These are phyloP conservation scores for Malassezia equina DNA, from an alignment of 1,284 basidiomycete species.

Conservation along the genomic window DNA sequence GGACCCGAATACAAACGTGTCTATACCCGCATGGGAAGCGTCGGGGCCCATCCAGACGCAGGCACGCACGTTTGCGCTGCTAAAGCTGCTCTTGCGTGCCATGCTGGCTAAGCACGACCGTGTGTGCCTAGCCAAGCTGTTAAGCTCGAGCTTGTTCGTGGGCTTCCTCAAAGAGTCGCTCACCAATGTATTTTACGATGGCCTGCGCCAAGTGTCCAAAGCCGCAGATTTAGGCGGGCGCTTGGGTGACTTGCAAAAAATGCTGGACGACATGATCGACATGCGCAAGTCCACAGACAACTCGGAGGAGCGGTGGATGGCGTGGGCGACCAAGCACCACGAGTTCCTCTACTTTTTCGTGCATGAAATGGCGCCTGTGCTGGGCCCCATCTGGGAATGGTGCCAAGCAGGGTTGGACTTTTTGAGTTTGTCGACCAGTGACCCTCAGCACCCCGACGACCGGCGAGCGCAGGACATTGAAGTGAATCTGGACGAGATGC, in stretches of 20 bases:
- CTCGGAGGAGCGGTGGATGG: conserved; percentile 37
- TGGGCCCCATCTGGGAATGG: conserved; percentile 37
- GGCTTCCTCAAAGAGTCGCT: conserved; percentile 41
- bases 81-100: conserved; percentile 41
- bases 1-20: conserved; percentile 20
- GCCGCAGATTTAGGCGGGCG: conserved; percentile 32
- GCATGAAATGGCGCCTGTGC: conserved; percentile 40
- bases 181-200: conserved; percentile 36
- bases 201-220: conserved; percentile 28
- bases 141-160: conserved; percentile 33
- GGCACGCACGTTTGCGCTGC: conserved; percentile 40
- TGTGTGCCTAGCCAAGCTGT: conserved; percentile 33
- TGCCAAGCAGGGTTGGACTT: conserved; percentile 37
- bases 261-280: conserved; percentile 40
- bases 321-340: conserved; percentile 38
- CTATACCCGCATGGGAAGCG: conserved; percentile 29
- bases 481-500: conserved; percentile 43
- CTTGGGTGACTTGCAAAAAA: conserved; percentile 40
- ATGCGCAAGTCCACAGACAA: conserved; percentile 27
- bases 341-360: conserved; percentile 39
- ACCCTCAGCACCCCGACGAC: conserved; percentile 38
- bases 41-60: conserved; percentile 22
- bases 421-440: conserved; percentile 42
- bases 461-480: conserved; percentile 36
- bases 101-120: conserved; percentile 38